phyloP scores from a whole-genome alignment of 306 rosid species.

The Trifolium dubium region DNA sequence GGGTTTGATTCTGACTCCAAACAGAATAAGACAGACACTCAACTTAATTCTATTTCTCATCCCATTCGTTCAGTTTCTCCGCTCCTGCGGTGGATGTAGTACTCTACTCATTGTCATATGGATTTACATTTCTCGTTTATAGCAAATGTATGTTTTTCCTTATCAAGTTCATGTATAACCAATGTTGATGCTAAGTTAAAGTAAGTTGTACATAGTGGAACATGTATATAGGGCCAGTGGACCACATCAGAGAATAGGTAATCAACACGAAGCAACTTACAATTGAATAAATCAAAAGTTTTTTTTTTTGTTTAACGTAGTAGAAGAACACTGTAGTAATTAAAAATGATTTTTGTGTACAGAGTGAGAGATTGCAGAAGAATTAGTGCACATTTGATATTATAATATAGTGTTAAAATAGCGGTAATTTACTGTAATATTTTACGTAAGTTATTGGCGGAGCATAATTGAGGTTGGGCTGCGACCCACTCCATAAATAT shows the following conservation, averaged over 20 bases:
- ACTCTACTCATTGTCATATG: not conserved
- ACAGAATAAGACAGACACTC: conserved; percentile 39
- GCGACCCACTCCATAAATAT: no score
- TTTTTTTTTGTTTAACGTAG: not conserved
- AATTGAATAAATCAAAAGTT: conserved; percentile 3
- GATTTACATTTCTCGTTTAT: conserved; percentile 16
- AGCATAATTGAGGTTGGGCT: no score
- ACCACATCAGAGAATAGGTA: not conserved
- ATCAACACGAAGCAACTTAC: not conserved
- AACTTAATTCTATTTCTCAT: conserved; percentile 17
- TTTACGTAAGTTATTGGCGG: no score
- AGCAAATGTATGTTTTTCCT: not conserved
- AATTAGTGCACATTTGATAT: no score
- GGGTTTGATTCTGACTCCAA: conserved; percentile 30
- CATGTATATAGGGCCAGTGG: not conserved
- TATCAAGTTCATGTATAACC: no score
- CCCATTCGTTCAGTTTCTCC: conserved; percentile 8
- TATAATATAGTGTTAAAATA: no score
- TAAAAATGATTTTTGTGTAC: no score
- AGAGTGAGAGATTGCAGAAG: no score
- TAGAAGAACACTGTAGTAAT: conserved; percentile 2
- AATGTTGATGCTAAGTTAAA: no score
- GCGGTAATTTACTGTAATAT: no score
- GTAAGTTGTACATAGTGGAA: no score
- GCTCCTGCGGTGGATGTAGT: conserved; percentile 11